Evolutionary conservation across 805 yeast genomes (phyloP), one percentile per base, ranked within the genome.

Genomic region (Wickerhamiella kurtzmanii): DNA sequence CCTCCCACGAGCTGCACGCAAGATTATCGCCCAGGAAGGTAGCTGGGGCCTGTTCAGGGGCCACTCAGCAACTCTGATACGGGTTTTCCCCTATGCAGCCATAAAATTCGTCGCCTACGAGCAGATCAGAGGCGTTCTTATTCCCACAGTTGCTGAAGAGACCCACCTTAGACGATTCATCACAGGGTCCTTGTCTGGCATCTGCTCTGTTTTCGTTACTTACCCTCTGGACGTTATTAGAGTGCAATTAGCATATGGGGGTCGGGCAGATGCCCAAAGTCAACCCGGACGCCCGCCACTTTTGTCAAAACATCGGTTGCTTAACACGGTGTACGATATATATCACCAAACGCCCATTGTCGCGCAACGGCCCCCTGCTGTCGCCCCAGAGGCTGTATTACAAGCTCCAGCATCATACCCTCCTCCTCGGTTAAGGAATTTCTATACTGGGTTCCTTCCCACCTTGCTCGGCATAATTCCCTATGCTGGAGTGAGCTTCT

Each of bases 41-140:
- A 42, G 79, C 1, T 52, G 67, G 39, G 98, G 98, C 1, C 74
- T 92, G 46, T 89, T 79, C 61, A 95, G 89, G 58, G 98, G 98
- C 37, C 98, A 92, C 62, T 84, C 95, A 3, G 96, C 94, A 1
- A 92, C 98, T 0, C 67, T 92, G 44, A 63, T 88, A 39, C 72
- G 98, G 51, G 85, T 92, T 2, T 89, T 92, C 62, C 98, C 98
- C 1, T 92, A 92, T 62, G 96, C 98, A 3, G 95, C 96, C 9
- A 83, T 92, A 58, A 92, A 92, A 62, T 92, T 89, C 63, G 95
- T 92, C 15, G 88, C 94, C 8, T 92, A 92, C 64, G 98, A 92
- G 65, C 97, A 92, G 63, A 77, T 88, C 43, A 67, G 98, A 51
- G 71, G 83, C 11, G 47, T 82, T 1, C 64, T 92, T 50, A 92